Evolutionary conservation across 306 rosid species (phyloP).

Genomic region (Acacia confusa): DNA sequence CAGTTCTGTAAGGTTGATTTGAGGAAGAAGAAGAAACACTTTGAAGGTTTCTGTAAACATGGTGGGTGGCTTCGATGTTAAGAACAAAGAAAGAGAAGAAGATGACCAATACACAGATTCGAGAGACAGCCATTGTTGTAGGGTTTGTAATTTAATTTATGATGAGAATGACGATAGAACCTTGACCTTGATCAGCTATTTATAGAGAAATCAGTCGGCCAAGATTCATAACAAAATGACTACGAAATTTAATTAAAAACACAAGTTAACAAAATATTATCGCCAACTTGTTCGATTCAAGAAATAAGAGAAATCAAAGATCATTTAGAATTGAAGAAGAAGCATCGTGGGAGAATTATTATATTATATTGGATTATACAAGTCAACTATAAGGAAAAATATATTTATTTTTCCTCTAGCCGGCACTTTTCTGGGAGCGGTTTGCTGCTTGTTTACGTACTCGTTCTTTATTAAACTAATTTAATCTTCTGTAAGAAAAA

Average conservation of each 20-base stretch:
- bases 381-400: slow-evolving; percentile 20
- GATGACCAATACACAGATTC: slow-evolving; percentile 38
- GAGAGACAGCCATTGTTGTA: slow-evolving; percentile 33
- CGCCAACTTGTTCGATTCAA: neutral
- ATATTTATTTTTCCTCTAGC: neutral
- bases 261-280: neutral
- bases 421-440: neutral
- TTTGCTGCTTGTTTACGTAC: neutral
- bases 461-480: neutral
- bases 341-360: slow-evolving; percentile 14
- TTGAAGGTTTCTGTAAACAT: slow-evolving; percentile 42
- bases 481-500: neutral
- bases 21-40: slow-evolving; percentile 32
- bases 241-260: neutral
- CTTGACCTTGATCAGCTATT: slow-evolving; percentile 1
- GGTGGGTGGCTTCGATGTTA: slow-evolving; percentile 57
- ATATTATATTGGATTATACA: neutral
- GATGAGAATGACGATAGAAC: slow-evolving; percentile 7
- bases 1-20: slow-evolving; percentile 77
- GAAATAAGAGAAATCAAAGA: slow-evolving; percentile 16
- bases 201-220: slow-evolving; percentile 12
- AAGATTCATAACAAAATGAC: neutral
- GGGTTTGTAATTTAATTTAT: slow-evolving; percentile 6
- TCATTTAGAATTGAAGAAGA: slow-evolving; percentile 19
- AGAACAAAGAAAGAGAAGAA: slow-evolving; percentile 37